These are phyloP conservation scores for Medicago lupulina DNA, from an alignment of 306 rosid genomes.

Conservation along the genomic window DNA sequence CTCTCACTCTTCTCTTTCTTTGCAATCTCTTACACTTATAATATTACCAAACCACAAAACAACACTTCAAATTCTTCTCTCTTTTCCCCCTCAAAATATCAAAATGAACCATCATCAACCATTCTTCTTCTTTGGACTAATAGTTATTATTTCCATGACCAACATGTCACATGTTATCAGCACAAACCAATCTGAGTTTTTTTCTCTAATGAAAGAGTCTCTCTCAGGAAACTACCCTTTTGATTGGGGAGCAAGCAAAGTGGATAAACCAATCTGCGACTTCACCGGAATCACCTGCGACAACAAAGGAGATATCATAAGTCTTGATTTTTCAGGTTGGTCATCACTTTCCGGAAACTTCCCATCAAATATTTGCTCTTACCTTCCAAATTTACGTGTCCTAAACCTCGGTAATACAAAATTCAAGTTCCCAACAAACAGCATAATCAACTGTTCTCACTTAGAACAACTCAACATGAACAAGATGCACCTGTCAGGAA, in stretches of 20 bases:
- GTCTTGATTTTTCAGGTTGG: constrained; percentile 62
- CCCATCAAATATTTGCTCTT: constrained; percentile 66
- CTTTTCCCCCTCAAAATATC: neutral
- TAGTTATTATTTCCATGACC: constrained; percentile 36
- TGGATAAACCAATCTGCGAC: constrained; percentile 54
- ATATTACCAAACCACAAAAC: neutral
- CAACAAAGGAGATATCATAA: constrained; percentile 50
- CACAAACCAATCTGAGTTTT: constrained; percentile 53
- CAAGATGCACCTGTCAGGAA: constrained; percentile 50
- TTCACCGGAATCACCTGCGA: constrained; percentile 76
- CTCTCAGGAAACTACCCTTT: constrained; percentile 56
- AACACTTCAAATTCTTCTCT: constrained; percentile 16
- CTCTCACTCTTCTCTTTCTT: constrained; percentile 48
- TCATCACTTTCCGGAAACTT: constrained; percentile 65
- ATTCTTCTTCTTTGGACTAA: constrained; percentile 43
- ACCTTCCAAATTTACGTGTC: constrained; percentile 64
- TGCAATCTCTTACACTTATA: constrained; percentile 47
- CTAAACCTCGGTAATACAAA: constrained; percentile 59
- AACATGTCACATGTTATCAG: constrained; percentile 36
- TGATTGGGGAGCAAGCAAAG: constrained; percentile 52
- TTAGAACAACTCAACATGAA: constrained; percentile 68
- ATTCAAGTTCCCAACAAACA: constrained; percentile 54
- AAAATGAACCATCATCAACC: constrained; percentile 49
- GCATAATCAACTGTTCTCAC: constrained; percentile 65
- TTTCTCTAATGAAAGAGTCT: constrained; percentile 55